Percentiles rank a stretch among this genome's conserved stretches.
phyloP scores from a whole-genome alignment of 441 rosid species.

The Metrosideros polymorpha region DNA sequence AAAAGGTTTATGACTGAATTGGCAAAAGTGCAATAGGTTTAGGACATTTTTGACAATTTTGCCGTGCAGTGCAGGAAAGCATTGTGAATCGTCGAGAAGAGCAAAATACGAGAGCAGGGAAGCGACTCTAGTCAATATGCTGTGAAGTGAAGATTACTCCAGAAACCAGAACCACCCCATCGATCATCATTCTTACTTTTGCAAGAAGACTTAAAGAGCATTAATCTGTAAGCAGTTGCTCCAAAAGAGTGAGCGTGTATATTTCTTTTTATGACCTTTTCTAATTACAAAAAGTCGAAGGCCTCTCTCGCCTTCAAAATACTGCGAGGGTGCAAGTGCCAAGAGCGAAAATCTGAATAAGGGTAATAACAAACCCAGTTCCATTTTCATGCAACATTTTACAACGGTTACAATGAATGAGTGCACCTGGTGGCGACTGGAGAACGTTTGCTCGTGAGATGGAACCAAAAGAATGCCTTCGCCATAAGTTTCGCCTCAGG shows the following conservation, averaged over 20 bases:
- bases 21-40: no score
- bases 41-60: no score
- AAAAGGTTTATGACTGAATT: no score
- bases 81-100: background rate
- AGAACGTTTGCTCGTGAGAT: background rate
- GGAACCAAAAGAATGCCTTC: background rate
- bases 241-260: background rate
- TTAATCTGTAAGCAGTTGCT: background rate
- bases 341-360: background rate
- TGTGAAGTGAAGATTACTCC: background rate
- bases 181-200: background rate
- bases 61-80: no score
- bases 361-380: background rate
- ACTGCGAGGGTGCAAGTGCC: background rate
- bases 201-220: background rate
- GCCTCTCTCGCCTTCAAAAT: background rate
- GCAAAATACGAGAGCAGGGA: background rate
- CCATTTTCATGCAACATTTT: background rate
- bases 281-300: background rate
- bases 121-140: background rate
- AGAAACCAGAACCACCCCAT: background rate
- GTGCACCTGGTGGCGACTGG: background rate
- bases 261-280: background rate
- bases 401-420: background rate
- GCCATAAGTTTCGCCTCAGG: conserved; percentile 8